Evolutionary conservation across 768 basidiomycete genomes (phyloP), one percentile per base, ranked within the genome.

Genomic region (Kwoniella mangroviensis): DNA sequence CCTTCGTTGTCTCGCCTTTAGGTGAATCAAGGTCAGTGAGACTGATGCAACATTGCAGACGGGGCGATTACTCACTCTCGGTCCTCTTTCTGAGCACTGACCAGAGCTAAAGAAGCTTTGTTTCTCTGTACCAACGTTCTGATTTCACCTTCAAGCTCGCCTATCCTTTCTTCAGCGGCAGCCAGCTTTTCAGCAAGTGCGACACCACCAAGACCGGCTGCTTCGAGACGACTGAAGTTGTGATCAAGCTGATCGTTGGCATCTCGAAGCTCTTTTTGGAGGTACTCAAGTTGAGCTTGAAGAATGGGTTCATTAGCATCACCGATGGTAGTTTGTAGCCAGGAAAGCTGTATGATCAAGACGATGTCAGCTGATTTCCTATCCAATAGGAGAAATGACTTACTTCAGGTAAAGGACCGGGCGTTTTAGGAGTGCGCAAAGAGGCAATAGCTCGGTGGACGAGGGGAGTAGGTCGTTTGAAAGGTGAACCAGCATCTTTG

Each of bases 151-250:
- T 82, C 81, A 9, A 82, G 73, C 43, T 80, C 64, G 9, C 66
- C 61, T 13, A 78, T 79, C 12, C 73, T 66, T 17, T 79, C 76
- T 55, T 70, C 65, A 12, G 79, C 81, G 1, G 58, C 68, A 22
- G 79, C 78, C 17, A 82, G 72, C 60, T 76, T 73, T 26, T 81
- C 79, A 10, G 81, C 79, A 11, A 82, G 67, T 7, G 67, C 62
- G n/a, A 78, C 55, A 15, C 72, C 76, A 12, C 76, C 72, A 22
- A 78, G 22, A 21, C 80, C 78, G 1, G 81, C 81, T n/a, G 74
- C 73, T 62, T 82, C 81, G 17, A 82, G 75, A 22, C 81, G 75
- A 43, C 70, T 67, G 59, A 82, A 82, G 69, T 82, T 82, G 54
- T 65, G 53, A 63, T 82, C 81, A 21, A 82, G 75, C 45, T 79